Base-by-base conservation (phyloP, 2,329 filamentous ascomycete species). In the Arachnomyces sp. region DNA sequence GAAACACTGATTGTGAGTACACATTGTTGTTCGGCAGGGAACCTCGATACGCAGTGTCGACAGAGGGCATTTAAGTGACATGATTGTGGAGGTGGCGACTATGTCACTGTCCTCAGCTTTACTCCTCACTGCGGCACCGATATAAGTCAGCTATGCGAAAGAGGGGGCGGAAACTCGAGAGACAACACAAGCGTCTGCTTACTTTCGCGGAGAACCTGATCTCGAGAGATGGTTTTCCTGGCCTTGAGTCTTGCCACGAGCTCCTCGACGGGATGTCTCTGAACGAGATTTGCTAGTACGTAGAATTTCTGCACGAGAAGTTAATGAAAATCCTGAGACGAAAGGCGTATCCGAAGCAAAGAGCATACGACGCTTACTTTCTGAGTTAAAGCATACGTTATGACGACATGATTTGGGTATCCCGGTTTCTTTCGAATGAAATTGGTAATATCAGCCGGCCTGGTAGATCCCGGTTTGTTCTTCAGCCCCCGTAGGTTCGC, bases 401-500 rank as follows among this genome's bases (percentile, higher is more conserved):
- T 81, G 43, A 84, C 77, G 45, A 98, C 68, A 36, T 71, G 79
- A 57, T 96, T 96, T 39, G 68, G 67, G 56, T 90, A 93, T 32
- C 73, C 72, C 13, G 71, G 56, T 8, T 79, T 76, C 47, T 77
- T 80, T 20, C 85, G 76, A 34, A 96, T 69, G 44, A 78, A 74
- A 48, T 76, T 70, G 6, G 92, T 98, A 46, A 98, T 83, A 63
- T 98, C 92, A 34, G 86, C 88, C 6, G 92, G 92, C 54, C 87
- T 81, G 31, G 92, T 98, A 33, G 92, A 93, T 15, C 92, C 92
- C 5, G 90, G 86, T 61, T 92, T 94, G 61, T 94, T 95, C 65
- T 98, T 98, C 46, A 98, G 65, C 3, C 92, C 92, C 50, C 92
- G 84, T 50, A 94, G 73, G 59, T 96, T 98, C n/a, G 84, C 82